Evolutionary conservation across 306 rosid genomes (phyloP).

Genomic region (Coriaria nepalensis): DNA sequence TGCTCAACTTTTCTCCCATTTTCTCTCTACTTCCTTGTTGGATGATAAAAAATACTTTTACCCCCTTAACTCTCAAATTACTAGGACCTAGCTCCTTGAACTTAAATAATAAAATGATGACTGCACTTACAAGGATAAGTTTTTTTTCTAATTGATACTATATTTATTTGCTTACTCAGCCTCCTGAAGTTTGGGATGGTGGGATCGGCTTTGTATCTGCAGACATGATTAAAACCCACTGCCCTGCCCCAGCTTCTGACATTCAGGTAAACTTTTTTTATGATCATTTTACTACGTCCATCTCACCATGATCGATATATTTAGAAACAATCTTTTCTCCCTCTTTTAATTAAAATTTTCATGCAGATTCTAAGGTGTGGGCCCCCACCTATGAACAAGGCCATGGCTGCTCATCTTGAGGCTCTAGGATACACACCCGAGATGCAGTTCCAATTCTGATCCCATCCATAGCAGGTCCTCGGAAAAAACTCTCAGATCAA

Average conservation of each 20-base stretch:
- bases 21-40: background rate
- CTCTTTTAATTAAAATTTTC: background rate
- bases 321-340: conserved; percentile 1
- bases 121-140: no score
- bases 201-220: conserved; percentile 84
- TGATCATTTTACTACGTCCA: background rate
- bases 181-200: conserved; percentile 84
- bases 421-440: conserved; percentile 56
- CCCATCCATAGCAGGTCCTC: background rate
- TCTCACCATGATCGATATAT: no score
- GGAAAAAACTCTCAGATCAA: no score
- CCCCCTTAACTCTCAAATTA: background rate
- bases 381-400: conserved; percentile 99
- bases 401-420: conserved; percentile 75
- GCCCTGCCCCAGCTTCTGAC: conserved; percentile 67
- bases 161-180: conserved; percentile 29
- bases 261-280: conserved; percentile 38
- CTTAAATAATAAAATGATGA: no score
- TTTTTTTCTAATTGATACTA: no score
- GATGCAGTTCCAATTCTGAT: conserved; percentile 89
- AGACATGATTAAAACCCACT: conserved; percentile 83
- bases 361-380: conserved; percentile 84
- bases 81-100: background rate
- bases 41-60: background rate
- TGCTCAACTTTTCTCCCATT: background rate